Conservation (phyloP, 2,329 filamentous ascomycete species). For the Penicillium sp. region DNA sequence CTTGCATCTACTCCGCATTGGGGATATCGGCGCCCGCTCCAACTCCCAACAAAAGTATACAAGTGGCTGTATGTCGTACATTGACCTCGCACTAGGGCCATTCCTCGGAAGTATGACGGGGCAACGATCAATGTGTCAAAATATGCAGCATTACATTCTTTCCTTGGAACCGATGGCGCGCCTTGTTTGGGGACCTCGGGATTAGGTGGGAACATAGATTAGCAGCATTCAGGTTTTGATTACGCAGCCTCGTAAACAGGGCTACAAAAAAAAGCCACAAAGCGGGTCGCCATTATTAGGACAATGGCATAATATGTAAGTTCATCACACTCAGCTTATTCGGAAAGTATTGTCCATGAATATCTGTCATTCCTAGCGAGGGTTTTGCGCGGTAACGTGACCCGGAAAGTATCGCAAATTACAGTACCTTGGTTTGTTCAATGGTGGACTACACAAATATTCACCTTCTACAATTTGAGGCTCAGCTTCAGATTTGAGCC, state of each 20-base stretch:
- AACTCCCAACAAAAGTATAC: not conserved
- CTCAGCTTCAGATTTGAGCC: no score
- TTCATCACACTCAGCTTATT: not conserved
- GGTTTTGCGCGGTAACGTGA: not conserved
- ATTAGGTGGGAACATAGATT: not conserved
- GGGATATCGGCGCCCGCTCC: not conserved
- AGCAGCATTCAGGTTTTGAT: not conserved
- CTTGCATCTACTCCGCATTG: not conserved
- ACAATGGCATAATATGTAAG: not conserved
- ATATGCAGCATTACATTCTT: conserved; percentile 9
- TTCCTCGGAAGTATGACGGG: conserved; percentile 6
- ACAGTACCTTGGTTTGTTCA: not conserved
- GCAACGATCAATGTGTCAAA: conserved; percentile 3
- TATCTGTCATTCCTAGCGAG: not conserved
- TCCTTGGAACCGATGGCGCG: not conserved
- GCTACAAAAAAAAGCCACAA: not conserved
- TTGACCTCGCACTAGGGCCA: conserved; percentile 10
- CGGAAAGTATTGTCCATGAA: no score
- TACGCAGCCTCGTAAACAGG: not conserved
- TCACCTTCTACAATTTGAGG: no score
- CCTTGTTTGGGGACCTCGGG: not conserved
- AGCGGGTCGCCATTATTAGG: not conserved
- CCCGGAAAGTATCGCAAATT: not conserved
- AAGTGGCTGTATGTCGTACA: conserved; percentile 9
- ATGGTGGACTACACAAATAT: not conserved